Evolutionary conservation across 2,329 filamentous ascomycete species (phyloP).

Genomic region (Ilyonectria sp.): DNA sequence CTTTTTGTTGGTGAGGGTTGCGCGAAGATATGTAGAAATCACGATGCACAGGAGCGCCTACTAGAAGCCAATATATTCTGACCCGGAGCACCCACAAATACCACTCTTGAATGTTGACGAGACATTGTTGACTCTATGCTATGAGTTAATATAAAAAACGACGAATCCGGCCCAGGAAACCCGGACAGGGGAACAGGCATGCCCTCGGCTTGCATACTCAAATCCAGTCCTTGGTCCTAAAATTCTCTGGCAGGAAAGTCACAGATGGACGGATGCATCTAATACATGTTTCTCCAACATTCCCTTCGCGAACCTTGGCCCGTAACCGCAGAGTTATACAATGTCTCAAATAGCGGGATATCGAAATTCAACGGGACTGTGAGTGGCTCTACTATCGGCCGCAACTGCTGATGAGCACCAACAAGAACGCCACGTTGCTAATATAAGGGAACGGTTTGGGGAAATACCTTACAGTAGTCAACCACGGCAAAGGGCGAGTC

Average conservation of each 20-base stretch:
- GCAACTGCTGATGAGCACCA: constrained; percentile 63
- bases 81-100: constrained; percentile 54
- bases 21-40: constrained; percentile 51
- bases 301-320: constrained; percentile 41
- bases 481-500: constrained; percentile 57
- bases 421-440: constrained; percentile 58
- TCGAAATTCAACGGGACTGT: constrained; percentile 55
- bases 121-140: too few relatives aligned
- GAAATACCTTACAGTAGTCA: constrained; percentile 56
- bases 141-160: not conserved
- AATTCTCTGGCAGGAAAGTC: constrained; percentile 58
- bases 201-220: constrained; percentile 46
- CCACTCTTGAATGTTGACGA: constrained; percentile 6
- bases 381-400: constrained; percentile 58
- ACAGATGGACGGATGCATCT: constrained; percentile 59
- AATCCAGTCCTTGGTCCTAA: constrained; percentile 55
- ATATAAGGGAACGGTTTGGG: constrained; percentile 34
- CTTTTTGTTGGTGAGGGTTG: not conserved
- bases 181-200: constrained; percentile 37
- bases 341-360: constrained; percentile 60
- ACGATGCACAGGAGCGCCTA: constrained; percentile 55
- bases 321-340: constrained; percentile 48
- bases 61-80: constrained; percentile 55
- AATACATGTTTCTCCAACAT: constrained; percentile 63
- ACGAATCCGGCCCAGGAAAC: constrained; percentile 33